These are phyloP conservation scores for Calonectria honghensis DNA, from an alignment of 2,329 filamentous ascomycete genomes.

Conservation along the genomic window DNA sequence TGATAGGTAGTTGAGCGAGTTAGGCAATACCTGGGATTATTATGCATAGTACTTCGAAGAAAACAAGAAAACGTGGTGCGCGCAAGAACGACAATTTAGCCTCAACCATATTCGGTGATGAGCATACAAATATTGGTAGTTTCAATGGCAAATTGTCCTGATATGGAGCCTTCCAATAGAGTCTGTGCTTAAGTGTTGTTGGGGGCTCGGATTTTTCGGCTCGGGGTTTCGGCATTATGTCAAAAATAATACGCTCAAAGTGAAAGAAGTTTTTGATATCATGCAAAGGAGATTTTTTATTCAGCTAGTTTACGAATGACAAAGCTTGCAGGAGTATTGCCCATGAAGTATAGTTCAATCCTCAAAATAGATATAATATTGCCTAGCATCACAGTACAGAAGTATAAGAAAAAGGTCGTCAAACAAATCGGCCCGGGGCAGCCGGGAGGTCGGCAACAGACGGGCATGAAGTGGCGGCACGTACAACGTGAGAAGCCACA, in stretches of 20 bases:
- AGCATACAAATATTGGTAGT: neutral
- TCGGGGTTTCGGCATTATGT: slow-evolving; percentile 48
- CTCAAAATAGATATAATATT: neutral
- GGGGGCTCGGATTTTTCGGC: slow-evolving; percentile 50
- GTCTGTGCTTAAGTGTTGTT: neutral
- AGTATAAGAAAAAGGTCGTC: neutral
- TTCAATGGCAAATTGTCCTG: neutral
- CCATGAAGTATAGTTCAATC: neutral
- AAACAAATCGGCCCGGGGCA: slow-evolving; percentile 30
- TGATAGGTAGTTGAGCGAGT: slow-evolving; percentile 2
- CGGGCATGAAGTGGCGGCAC: slow-evolving; percentile 25
- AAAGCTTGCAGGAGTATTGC: neutral
- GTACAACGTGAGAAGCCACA: slow-evolving; percentile 1
- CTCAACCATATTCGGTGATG: neutral
- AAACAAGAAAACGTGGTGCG: neutral
- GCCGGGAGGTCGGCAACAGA: slow-evolving; percentile 21
- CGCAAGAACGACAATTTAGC: neutral
- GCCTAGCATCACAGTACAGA: neutral
- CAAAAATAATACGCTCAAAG: neutral
- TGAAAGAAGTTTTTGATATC: neutral
- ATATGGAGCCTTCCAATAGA: neutral
- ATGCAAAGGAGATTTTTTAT: neutral
- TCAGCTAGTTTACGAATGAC: neutral
- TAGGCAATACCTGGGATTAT: neutral
- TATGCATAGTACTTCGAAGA: neutral